phyloP scores from a whole-genome alignment of 495 filamentous ascomycete genomes.

The Hypoxylon intermedium region DNA sequence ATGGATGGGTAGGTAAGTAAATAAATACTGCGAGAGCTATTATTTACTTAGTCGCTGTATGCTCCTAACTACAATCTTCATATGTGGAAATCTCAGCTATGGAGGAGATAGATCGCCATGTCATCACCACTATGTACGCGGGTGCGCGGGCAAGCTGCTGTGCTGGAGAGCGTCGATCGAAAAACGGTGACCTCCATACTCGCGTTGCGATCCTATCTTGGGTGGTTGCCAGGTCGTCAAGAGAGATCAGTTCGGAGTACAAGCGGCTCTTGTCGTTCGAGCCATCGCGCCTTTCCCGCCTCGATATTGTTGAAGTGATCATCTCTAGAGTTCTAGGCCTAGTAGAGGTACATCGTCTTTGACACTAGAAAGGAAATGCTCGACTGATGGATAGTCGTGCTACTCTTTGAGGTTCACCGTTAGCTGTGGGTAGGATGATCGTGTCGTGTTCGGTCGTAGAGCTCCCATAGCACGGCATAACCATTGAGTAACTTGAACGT shows the following conservation, averaged over 20 bases:
- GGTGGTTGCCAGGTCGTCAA: too few species aligned
- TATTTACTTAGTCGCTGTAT: too few species aligned
- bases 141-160: too few species aligned
- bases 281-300: neutral
- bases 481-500: slow-evolving; percentile 15
- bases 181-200: neutral
- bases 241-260: too few species aligned
- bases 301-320: slow-evolving; percentile 8
- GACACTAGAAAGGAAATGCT: slow-evolving; percentile 3
- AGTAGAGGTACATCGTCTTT: slow-evolving; percentile 4
- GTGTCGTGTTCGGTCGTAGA: slow-evolving; percentile 19
- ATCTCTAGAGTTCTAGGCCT: slow-evolving; percentile 18
- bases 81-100: too few species aligned
- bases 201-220: too few species aligned
- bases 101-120: too few species aligned
- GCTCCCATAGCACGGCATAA: slow-evolving; percentile 22
- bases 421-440: slow-evolving; percentile 14
- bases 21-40: too few species aligned
- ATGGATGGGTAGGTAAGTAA: too few species aligned
- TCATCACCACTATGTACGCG: too few species aligned
- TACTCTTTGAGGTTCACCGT: slow-evolving; percentile 13
- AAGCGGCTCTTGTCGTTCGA: too few species aligned
- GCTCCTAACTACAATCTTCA: too few species aligned
- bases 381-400: slow-evolving; percentile 12
- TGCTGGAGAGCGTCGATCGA: neutral